Evolutionary conservation across 2,329 filamentous ascomycete genomes (phyloP), one percentile per base, ranked within the genome.

Genomic region (Aspergillus pseudoterreus): DNA sequence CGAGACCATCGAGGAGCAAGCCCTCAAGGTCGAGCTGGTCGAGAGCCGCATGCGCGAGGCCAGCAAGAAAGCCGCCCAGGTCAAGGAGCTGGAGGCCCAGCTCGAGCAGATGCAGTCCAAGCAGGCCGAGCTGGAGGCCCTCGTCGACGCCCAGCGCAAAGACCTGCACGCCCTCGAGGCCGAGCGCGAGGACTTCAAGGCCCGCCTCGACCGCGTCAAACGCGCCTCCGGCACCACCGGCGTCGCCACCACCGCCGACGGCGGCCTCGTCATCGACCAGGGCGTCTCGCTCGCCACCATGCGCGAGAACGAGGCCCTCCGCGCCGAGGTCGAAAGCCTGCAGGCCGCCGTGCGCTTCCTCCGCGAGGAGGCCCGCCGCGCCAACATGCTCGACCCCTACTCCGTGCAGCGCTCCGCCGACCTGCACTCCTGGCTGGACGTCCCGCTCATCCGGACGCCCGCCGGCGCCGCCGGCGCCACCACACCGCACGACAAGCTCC

Each of bases 1-100:
- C 58, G 88, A 92, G 67, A 85, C 86, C 33, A 82, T 95, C 47
- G 91, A 95, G 69, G 92, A 95, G 52, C 74, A 89, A 21, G 82
- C 86, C n/a, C 87, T 96, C 60, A 92, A 94, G 70, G 95, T 96
- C 60, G 92, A 96, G 71, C 89, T 94, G 38, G 83, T 97, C 35
- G 89, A 95, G 69, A 88, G 89, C 6, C 82, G 90, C 51, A 92
- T 94, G 85, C 84, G 86, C 52, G 91, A 95, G 64, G 88, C 89
- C 5, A 84, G 85, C 57, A 84, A 87, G 66, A 92, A 92, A 71
- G 83, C 88, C 12, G 82, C 69, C 3, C 66, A 71, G 53, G 71
- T 73, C 17, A 75, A 75, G 55, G 72, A 75, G 6, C 65, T 76
- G 27, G 73, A 75, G 57, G 53, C 61, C 12, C 70, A 73, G 52